A percentile compares a stretch with the other conserved stretches of the same genome.
phyloP scores from a whole-genome alignment of 768 basidiomycete genomes.

The Coprinellus micaceus region DNA sequence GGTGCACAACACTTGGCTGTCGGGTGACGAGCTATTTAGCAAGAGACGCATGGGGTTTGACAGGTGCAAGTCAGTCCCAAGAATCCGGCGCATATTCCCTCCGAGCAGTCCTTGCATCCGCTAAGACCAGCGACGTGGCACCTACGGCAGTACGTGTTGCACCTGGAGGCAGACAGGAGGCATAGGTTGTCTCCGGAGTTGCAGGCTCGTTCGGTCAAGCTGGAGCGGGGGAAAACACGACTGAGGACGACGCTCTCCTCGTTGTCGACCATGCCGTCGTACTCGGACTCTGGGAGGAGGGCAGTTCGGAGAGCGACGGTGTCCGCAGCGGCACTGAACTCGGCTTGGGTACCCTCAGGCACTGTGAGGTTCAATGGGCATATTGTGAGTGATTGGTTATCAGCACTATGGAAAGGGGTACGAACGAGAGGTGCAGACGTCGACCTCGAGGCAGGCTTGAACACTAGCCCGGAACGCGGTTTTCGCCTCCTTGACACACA shows the following conservation, averaged over 20 bases:
- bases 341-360: not conserved
- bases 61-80: slow-evolving; percentile 1
- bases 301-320: not conserved
- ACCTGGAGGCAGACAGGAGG: not conserved
- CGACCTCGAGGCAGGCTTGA: not conserved
- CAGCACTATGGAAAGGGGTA: not conserved
- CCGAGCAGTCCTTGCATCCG: not conserved
- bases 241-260: not conserved
- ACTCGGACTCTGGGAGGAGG: not conserved
- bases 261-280: not conserved
- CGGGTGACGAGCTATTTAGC: not conserved
- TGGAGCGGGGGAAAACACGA: not conserved
- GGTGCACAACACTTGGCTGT: no score
- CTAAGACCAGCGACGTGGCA: not conserved
- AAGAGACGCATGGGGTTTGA: not conserved
- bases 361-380: not conserved
- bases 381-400: not conserved
- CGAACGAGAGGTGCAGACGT: not conserved
- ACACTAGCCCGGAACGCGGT: not conserved
- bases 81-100: not conserved
- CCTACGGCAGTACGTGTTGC: slow-evolving; percentile 2
- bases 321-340: not conserved
- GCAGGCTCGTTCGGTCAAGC: not conserved
- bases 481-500: not conserved
- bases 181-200: not conserved